These are phyloP conservation scores for Fraxinus platypoda DNA, from an alignment of 305 asterid genomes.

Conservation along the genomic window DNA sequence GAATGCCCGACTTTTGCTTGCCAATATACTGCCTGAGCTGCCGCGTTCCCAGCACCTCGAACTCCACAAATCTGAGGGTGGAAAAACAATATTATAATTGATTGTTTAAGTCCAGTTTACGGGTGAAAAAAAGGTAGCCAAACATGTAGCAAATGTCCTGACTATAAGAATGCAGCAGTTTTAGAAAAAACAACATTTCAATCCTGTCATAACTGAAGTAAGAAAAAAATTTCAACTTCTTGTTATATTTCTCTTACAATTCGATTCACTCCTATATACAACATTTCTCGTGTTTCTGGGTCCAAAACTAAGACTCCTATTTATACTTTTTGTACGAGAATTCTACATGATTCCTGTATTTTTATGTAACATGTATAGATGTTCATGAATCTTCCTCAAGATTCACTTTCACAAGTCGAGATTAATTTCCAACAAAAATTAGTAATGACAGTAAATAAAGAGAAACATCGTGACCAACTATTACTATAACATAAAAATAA, in stretches of 20 bases:
- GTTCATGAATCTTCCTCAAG: neutral
- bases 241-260: neutral
- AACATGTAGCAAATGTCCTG: neutral
- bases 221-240: neutral
- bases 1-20: conserved; percentile 62
- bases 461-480: neutral
- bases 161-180: neutral
- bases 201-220: neutral
- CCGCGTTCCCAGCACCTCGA: conserved; percentile 93
- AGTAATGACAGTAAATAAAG: neutral
- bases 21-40: conserved; percentile 84
- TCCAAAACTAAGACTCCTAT: neutral
- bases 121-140: neutral
- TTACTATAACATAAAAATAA: neutral
- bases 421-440: neutral
- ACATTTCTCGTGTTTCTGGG: neutral
- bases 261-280: neutral
- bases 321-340: neutral
- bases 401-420: neutral
- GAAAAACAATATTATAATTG: neutral
- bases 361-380: neutral
- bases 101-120: neutral
- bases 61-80: conserved; percentile 73
- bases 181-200: neutral
- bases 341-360: neutral